Evolutionary conservation across 2,329 filamentous ascomycete genomes (phyloP).

Genomic region (Nothophaeocryptopus gaeumannii): DNA sequence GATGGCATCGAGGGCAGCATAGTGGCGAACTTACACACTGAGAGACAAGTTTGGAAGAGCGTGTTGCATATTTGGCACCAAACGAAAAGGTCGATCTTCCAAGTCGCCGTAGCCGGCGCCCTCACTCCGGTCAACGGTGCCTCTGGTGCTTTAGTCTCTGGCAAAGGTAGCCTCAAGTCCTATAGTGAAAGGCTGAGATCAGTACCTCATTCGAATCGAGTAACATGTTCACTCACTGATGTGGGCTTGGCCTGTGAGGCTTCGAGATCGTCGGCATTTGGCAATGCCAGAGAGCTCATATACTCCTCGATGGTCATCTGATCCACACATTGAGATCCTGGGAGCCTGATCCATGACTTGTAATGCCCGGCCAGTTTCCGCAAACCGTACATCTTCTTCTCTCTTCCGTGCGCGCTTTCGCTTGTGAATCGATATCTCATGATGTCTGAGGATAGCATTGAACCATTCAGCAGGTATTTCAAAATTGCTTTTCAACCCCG

Average conservation of each 20-base stretch:
- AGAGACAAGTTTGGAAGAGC: slow-evolving; percentile 69
- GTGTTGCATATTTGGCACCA: slow-evolving; percentile 80
- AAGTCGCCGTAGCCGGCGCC: slow-evolving; percentile 63
- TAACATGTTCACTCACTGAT: too few relatives aligned
- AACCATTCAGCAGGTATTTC: too few relatives aligned
- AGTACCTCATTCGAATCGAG: too few relatives aligned
- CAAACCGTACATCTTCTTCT: slow-evolving; percentile 53
- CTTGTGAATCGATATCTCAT: slow-evolving; percentile 58
- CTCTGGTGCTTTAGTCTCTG: slow-evolving; percentile 60
- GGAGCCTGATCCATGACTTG: slow-evolving; percentile 70
- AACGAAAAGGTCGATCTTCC: slow-evolving; percentile 77
- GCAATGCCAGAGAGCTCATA: too few relatives aligned
- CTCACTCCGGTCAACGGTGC: slow-evolving; percentile 69
- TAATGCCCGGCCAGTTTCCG: slow-evolving; percentile 72
- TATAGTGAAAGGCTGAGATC: too few relatives aligned
- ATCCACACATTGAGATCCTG: slow-evolving; percentile 61
- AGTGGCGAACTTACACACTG: slow-evolving; percentile 35
- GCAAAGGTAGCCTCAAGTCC: slow-evolving; percentile 59
- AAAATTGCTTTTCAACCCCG: too few relatives aligned
- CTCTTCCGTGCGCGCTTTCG: slow-evolving; percentile 21
- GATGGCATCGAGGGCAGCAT: neutral
- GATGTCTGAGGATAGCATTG: too few relatives aligned
- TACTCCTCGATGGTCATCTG: slow-evolving; percentile 6
- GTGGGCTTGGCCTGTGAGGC: too few relatives aligned
- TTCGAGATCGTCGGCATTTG: neutral